These are phyloP conservation scores for Trichoderma koningiopsis DNA, from an alignment of 2,329 filamentous ascomycete species.

Conservation along the genomic window DNA sequence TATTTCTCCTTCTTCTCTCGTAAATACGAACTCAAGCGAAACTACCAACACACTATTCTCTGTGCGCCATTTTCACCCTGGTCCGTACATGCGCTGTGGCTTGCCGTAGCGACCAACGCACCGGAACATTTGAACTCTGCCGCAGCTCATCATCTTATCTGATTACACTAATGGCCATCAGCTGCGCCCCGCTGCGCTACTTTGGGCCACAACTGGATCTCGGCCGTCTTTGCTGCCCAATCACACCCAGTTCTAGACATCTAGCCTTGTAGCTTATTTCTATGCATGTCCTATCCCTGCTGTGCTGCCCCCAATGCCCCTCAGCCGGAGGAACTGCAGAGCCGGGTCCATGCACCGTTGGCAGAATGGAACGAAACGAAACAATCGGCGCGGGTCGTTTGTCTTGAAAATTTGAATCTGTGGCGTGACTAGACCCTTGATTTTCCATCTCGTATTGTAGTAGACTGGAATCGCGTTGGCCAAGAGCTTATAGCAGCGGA, in stretches of 20 bases:
- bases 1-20: neutral
- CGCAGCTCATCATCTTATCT: conserved; percentile 19
- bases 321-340: conserved; percentile 20
- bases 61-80: conserved; percentile 10
- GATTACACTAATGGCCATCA: conserved; percentile 15
- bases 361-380: neutral
- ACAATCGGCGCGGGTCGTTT: neutral
- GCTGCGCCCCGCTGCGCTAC: neutral
- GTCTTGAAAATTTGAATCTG: neutral
- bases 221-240: neutral
- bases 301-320: neutral
- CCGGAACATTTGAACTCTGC: neutral
- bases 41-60: neutral
- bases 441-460: neutral
- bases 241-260: neutral
- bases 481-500: neutral
- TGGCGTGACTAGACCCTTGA: neutral
- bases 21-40: neutral
- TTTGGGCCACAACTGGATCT: neutral
- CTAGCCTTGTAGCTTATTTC: conserved; percentile 13
- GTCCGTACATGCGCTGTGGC: neutral
- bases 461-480: neutral
- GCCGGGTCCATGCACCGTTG: conserved; percentile 3
- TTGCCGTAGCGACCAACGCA: neutral
- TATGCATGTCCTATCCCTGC: conserved; percentile 15